Evolutionary conservation across 179 eudicot species (phyloP), one percentile per base, ranked within the genome.

Genomic region (Sideroxylon spinosum): DNA sequence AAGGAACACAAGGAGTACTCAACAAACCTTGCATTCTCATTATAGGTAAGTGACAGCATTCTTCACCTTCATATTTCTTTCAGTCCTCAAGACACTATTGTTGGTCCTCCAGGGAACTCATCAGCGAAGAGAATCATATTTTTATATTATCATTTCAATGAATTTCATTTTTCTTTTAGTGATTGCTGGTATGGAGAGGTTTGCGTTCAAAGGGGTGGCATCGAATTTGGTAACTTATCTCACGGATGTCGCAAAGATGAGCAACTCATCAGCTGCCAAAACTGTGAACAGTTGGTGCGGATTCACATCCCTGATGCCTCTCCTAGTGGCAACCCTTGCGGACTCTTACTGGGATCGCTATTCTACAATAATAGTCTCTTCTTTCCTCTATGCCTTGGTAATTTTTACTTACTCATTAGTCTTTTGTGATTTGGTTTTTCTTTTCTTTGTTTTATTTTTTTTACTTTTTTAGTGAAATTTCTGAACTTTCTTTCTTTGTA

Each of bases 151-250:
- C 44, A 37, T 37, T 37, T 37, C 44, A 37, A 37, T 37, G 44
- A 37, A 37, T 37, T 37, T 37, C 44, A 37, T 37, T 37, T 37
- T 37, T 37, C 3, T 3, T 1, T 37, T 37, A 95, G 99, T 86
- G 79, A 86, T 95, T 4, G 90, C 97, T 56, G 99, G 99, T 0
- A 88, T 95, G 92, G 99, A 95, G 88, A 85, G 99, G 80, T 91
- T 93, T 78, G 98, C 97, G 25, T 95, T 89, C 91, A 95, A 95
- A 90, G 99, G 99, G 76, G 99, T 95, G 87, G 97, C 97, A 11
- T 93, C 99, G 25, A 95, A 95, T 81, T 50, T 95, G 79, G 99
- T 95, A 73, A 93, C 89, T 13, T 95, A 95, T 78, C 81, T 95
- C 0, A 92, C 97, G 0, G 97, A 93, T 73, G 90, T 90, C 0